These are phyloP conservation scores for Leishmania amazonensis DNA, from an alignment of 208 protist species.

Conservation along the genomic window DNA sequence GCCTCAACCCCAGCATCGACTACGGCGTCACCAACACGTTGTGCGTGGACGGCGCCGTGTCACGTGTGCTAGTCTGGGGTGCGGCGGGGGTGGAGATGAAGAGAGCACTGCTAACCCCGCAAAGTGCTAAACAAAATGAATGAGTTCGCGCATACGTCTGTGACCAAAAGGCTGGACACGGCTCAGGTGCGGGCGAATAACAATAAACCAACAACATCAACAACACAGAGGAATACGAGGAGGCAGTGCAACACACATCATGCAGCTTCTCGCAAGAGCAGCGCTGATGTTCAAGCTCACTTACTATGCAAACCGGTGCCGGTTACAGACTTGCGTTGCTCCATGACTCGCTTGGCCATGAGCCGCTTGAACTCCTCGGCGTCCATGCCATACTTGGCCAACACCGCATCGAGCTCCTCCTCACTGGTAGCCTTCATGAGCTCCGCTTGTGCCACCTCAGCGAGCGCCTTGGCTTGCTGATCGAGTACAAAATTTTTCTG, in stretches of 20 bases:
- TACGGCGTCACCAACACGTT: too few species aligned
- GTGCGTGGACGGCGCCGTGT: background rate
- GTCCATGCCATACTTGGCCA: conserved; percentile 85
- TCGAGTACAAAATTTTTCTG: conserved; percentile 92
- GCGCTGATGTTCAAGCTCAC: background rate
- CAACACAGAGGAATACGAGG: background rate
- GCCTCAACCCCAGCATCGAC: background rate
- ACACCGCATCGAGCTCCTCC: conserved; percentile 48
- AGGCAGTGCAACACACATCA: background rate
- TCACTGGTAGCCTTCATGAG: conserved; percentile 45
- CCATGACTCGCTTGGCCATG: conserved; percentile 52
- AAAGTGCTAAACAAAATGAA: background rate
- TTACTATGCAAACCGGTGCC: background rate
- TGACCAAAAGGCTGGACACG: background rate
- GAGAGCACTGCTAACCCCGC: background rate
- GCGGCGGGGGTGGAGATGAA: background rate
- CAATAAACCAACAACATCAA: background rate
- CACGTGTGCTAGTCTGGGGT: background rate
- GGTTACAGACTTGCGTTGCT: conserved; percentile 20
- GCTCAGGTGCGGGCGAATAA: background rate
- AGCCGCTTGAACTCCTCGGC: conserved; percentile 61
- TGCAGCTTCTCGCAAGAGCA: background rate
- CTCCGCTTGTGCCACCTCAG: conserved; percentile 57
- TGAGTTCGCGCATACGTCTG: background rate
- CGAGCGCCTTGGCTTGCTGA: conserved; percentile 71